These are phyloP conservation scores for Clonostachys byssicola DNA, from an alignment of 2,329 filamentous ascomycete species.

Conservation along the genomic window DNA sequence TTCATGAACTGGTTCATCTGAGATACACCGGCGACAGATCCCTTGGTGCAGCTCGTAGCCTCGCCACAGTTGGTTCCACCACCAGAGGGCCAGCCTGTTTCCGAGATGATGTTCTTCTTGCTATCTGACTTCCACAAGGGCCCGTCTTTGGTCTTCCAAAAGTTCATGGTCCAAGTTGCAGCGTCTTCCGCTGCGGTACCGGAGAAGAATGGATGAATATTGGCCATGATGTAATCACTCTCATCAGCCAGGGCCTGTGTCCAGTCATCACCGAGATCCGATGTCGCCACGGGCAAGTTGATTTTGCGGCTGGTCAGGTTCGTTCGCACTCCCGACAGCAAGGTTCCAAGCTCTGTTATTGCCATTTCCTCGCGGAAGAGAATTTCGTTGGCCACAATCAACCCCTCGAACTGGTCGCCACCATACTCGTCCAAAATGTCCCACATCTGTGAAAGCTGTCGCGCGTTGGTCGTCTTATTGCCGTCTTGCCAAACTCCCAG, in stretches of 20 bases:
- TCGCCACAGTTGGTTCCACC: slow-evolving; percentile 76
- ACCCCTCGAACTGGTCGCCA: slow-evolving; percentile 67
- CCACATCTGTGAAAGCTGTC: slow-evolving; percentile 84
- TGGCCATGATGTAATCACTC: slow-evolving; percentile 90
- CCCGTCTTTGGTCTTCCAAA: slow-evolving; percentile 72
- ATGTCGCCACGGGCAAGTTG: slow-evolving; percentile 75
- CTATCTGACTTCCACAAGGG: slow-evolving; percentile 58
- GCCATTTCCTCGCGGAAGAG: slow-evolving; percentile 75
- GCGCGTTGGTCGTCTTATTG: slow-evolving; percentile 77
- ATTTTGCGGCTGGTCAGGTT: slow-evolving; percentile 67
- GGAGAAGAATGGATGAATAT: slow-evolving; percentile 94
- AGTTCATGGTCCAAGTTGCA: slow-evolving; percentile 75
- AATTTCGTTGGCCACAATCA: slow-evolving; percentile 81
- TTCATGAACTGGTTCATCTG: slow-evolving; percentile 85
- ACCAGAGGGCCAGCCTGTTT: slow-evolving; percentile 85
- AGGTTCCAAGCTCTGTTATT: slow-evolving; percentile 52
- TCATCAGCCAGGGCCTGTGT: slow-evolving; percentile 60
- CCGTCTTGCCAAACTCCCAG: slow-evolving; percentile 88
- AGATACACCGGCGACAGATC: slow-evolving; percentile 72
- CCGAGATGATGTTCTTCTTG: slow-evolving; percentile 74
- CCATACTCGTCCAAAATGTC: slow-evolving; percentile 69
- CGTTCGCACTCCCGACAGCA: slow-evolving; percentile 65
- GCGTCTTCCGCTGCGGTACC: slow-evolving; percentile 66
- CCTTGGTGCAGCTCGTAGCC: slow-evolving; percentile 50
- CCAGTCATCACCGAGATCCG: slow-evolving; percentile 89